phyloP scores from a whole-genome alignment of 768 basidiomycete species.

The Naganishia onofrii region DNA sequence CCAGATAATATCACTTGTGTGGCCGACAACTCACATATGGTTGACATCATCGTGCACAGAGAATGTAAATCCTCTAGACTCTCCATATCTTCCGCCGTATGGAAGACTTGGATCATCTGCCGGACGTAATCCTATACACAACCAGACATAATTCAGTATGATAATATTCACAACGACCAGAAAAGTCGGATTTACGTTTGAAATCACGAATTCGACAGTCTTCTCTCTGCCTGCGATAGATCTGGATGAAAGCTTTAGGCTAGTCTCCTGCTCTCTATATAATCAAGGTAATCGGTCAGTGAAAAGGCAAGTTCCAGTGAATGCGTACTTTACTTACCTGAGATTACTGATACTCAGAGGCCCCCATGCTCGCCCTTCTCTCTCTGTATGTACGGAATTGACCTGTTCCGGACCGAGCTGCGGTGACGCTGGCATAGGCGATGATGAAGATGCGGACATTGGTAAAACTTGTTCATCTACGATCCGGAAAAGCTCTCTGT shows the following conservation, averaged over 20 bases:
- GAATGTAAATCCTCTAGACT: constrained; percentile 85
- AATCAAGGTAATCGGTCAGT: background rate
- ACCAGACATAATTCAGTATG: background rate
- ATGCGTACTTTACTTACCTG: constrained; percentile 8
- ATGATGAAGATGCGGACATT: constrained; percentile 26
- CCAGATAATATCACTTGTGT: background rate
- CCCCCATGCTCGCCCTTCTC: constrained; percentile 10
- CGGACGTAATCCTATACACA: constrained; percentile 79
- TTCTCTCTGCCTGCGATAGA: constrained; percentile 28
- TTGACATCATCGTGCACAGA: constrained; percentile 86
- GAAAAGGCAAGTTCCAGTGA: background rate
- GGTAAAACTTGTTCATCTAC: constrained; percentile 24
- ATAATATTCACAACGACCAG: background rate
- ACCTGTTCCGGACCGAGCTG: constrained; percentile 12
- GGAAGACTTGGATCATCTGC: constrained; percentile 75
- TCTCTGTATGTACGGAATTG: background rate
- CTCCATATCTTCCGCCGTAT: constrained; percentile 89
- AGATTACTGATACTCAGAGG: constrained; percentile 20
- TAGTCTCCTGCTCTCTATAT: constrained; percentile 27
- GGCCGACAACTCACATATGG: constrained; percentile 68
- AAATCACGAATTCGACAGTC: constrained; percentile 30
- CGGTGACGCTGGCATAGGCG: constrained; percentile 28
- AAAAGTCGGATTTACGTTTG: constrained; percentile 13
- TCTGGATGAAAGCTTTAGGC: constrained; percentile 15
- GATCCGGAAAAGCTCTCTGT: background rate